Evolutionary conservation across 768 basidiomycete genomes (phyloP), one percentile per base, ranked within the genome.

Genomic region (Xerocomellus intermedius): DNA sequence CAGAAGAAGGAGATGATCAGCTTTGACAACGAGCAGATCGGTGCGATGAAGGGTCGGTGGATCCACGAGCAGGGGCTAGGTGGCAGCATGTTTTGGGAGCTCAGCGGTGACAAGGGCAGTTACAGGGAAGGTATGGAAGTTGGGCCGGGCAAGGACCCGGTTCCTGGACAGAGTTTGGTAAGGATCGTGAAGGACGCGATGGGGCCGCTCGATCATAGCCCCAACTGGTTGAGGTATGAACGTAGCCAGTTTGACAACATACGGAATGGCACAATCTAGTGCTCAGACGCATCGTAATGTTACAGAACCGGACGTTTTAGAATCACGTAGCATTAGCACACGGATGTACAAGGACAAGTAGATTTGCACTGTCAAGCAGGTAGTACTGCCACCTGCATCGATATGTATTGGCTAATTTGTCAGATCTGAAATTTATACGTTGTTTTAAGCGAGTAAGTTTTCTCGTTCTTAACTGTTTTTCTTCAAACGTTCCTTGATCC

Each of bases 31-130:
- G 88, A 86, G 52, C 73, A 81, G 21, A 79, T 90, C 2, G 91
- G 80, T 3, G 69, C 70, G 48, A 79, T 80, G 80, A 94, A 95
- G 70, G 91, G 89, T 14, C 78, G 80, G 54, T 98, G 87, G 75
- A 94, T 98, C 66, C 76, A 75, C 63, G 78, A 81, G 35, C 82
- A 87, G 65, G 82, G 83, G 0, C 74, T 98, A 5, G 91, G 90
- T 7, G 97, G 97, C 0, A 89, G 88, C 52, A 99, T 99, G 97
- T 87, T 87, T 62, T 94, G 91, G 92, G 92, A 95, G 69, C 76
- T 96, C 39, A 89, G 87, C 61, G 93, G 91, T 3, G 96, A 98
- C 73, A 92, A 93, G 69, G 83, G 83, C 2, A 73, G 74, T 5
- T 62, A 69, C 30, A 80, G 89, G 48, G 83, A 87, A 37, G 88